Evolutionary conservation across 75 land plant genomes (phyloP).

Genomic region (Cryptomeria japonica): DNA sequence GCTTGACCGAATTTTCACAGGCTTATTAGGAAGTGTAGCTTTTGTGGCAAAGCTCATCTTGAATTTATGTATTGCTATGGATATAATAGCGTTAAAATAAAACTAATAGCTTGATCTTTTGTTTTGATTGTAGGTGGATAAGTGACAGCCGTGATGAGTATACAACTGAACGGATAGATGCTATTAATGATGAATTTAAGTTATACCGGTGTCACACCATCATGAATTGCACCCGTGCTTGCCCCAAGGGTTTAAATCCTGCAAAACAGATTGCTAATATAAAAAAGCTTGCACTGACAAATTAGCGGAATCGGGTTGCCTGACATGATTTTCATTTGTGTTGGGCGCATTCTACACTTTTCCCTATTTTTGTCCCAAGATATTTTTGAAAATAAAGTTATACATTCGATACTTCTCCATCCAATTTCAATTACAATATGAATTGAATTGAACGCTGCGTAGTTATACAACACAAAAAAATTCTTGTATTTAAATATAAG

Average conservation of each 20-base stretch:
- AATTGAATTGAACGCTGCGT: slow-evolving; percentile 7
- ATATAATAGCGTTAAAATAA: neutral
- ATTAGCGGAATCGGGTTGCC: neutral
- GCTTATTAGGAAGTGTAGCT: neutral
- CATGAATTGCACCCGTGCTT: slow-evolving; percentile 80
- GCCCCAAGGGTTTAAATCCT: slow-evolving; percentile 90
- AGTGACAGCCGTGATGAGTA: slow-evolving; percentile 87
- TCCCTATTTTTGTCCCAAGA: neutral
- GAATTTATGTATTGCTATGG: neutral
- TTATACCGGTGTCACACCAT: slow-evolving; percentile 87
- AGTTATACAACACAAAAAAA: neutral
- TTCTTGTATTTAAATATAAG: neutral
- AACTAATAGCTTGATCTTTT: slow-evolving; percentile 7
- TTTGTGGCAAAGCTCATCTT: neutral
- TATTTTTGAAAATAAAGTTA: neutral
- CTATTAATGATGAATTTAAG: slow-evolving; percentile 74
- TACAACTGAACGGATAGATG: slow-evolving; percentile 73
- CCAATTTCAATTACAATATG: neutral
- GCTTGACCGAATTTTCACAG: neutral
- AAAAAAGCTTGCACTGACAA: slow-evolving; percentile 35
- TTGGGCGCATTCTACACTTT: neutral
- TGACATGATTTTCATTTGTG: neutral
- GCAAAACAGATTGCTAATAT: slow-evolving; percentile 68
- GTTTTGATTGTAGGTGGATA: slow-evolving; percentile 65
- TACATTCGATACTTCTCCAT: neutral